Percentiles rank a stretch among this genome's conserved stretches.
Conservation (phyloP, 768 basidiomycete species). For the Calocybe cyanea region DNA sequence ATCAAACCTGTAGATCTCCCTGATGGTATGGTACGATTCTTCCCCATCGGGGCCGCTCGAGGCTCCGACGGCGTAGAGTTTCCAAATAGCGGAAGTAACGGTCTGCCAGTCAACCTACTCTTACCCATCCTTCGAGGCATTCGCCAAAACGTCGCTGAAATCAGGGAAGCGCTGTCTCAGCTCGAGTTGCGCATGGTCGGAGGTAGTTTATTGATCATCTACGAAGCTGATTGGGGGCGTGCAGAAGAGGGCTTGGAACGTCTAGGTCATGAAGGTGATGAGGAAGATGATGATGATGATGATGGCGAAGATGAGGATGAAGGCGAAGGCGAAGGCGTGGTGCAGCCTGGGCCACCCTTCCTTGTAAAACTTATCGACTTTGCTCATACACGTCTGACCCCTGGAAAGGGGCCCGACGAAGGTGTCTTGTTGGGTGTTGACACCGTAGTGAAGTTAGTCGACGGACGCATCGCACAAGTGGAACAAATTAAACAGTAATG, state of each 20-base stretch:
- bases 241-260: constrained; percentile 13
- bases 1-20: constrained; percentile 67
- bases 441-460: constrained; percentile 59
- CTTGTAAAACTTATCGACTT: constrained; percentile 89
- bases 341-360: constrained; percentile 38
- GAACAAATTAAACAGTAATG: background rate
- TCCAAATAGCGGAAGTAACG: constrained; percentile 23
- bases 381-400: constrained; percentile 72
- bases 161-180: constrained; percentile 43
- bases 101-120: constrained; percentile 54
- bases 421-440: constrained; percentile 75
- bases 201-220: constrained; percentile 75
- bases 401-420: constrained; percentile 73
- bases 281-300: constrained; percentile 7
- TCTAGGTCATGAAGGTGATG: constrained; percentile 28
- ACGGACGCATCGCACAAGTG: constrained; percentile 25
- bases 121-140: constrained; percentile 56
- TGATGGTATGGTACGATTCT: constrained; percentile 75
- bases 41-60: constrained; percentile 45
- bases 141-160: constrained; percentile 45
- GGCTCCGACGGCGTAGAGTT: constrained; percentile 3
- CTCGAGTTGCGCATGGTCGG: constrained; percentile 81
- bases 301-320: constrained; percentile 14
- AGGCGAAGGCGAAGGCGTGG: background rate
- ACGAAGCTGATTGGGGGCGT: constrained; percentile 47